These are phyloP conservation scores for Diaporthe velutina DNA, from an alignment of 2,329 filamentous ascomycete species.

Conservation along the genomic window DNA sequence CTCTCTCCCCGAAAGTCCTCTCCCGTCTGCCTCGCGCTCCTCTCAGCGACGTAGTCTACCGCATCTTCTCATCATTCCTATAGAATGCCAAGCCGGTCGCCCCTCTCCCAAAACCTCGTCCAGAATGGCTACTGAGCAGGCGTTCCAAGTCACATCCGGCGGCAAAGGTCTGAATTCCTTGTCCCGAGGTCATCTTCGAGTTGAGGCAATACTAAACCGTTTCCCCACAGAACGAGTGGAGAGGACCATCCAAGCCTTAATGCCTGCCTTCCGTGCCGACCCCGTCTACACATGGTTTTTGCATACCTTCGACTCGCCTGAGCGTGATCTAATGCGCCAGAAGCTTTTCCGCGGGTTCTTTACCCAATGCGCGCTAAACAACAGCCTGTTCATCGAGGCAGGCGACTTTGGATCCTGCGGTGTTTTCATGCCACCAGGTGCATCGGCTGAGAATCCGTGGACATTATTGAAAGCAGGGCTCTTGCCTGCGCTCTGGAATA, in stretches of 20 bases:
- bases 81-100: too few species aligned
- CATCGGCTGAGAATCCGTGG: neutral
- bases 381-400: constrained; percentile 3
- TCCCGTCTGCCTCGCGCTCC: too few species aligned
- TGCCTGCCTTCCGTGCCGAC: neutral
- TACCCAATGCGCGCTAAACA: constrained; percentile 6
- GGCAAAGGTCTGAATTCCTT: neutral
- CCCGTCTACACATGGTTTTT: constrained; percentile 31
- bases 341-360: constrained; percentile 8
- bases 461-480: constrained; percentile 11
- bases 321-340: neutral
- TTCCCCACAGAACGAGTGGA: constrained; percentile 7
- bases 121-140: neutral
- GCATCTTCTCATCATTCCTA: too few species aligned
- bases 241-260: neutral
- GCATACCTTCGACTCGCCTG: neutral
- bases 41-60: too few species aligned
- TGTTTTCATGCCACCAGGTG: constrained; percentile 25
- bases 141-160: neutral
- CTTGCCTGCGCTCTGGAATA: neutral
- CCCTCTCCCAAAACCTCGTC: too few species aligned
- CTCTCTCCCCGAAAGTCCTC: too few species aligned
- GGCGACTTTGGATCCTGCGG: constrained; percentile 11
- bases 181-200: neutral
- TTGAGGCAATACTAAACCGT: neutral